Conservation (phyloP, 1,284 basidiomycete genomes). For the Pseudozyma sp. region DNA sequence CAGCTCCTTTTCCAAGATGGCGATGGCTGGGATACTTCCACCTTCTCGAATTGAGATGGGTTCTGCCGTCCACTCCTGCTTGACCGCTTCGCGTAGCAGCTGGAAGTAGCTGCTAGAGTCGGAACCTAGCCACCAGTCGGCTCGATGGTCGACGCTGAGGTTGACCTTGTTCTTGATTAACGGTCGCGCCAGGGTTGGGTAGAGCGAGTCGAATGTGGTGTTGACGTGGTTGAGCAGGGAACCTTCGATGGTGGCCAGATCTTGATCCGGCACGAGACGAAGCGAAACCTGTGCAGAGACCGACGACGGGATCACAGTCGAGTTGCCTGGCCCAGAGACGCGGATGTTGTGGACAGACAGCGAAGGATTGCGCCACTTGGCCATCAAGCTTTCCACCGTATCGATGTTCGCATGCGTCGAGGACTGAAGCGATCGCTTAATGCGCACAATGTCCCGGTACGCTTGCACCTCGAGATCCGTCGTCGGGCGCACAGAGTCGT, state of each 20-base stretch:
- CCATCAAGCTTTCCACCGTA: slow-evolving; percentile 55
- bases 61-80: slow-evolving; percentile 80
- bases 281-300: slow-evolving; percentile 70
- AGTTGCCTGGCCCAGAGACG: slow-evolving; percentile 53
- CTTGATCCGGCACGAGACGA: slow-evolving; percentile 93
- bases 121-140: slow-evolving; percentile 95
- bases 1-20: slow-evolving; percentile 91
- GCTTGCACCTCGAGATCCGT: slow-evolving; percentile 67
- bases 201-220: slow-evolving; percentile 75
- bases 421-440: slow-evolving; percentile 32
- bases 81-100: slow-evolving; percentile 82
- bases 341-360: slow-evolving; percentile 59
- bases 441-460: slow-evolving; percentile 45
- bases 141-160: slow-evolving; percentile 82
- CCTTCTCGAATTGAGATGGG: slow-evolving; percentile 84
- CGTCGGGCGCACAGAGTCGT: slow-evolving; percentile 72
- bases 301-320: slow-evolving; percentile 59
- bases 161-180: slow-evolving; percentile 26
- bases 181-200: slow-evolving; percentile 34
- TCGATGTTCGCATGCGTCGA: slow-evolving; percentile 2
- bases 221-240: slow-evolving; percentile 76
- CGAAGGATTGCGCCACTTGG: slow-evolving; percentile 61
- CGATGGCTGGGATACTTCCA: slow-evolving; percentile 82
- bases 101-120: slow-evolving; percentile 84
- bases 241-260: slow-evolving; percentile 77